Percentiles rank a stretch among this genome's conserved stretches.
These are phyloP conservation scores for Pestalotiopsis sp. DNA, from an alignment of 2,329 filamentous ascomycete species.

Conservation along the genomic window DNA sequence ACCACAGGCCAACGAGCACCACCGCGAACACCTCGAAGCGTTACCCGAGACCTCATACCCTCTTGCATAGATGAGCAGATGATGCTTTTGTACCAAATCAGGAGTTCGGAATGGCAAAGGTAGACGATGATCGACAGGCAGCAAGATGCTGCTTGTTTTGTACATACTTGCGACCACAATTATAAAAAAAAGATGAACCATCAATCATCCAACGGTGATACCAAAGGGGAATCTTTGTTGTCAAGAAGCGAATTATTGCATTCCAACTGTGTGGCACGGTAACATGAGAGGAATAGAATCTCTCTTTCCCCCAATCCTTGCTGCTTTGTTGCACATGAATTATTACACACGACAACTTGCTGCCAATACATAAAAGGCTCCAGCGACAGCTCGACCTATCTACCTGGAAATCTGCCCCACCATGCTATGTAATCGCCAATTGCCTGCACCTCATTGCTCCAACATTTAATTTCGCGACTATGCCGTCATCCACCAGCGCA, in stretches of 20 bases:
- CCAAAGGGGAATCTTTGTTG: not conserved
- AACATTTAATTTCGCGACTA: slow-evolving; percentile 16
- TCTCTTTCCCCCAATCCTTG: not conserved
- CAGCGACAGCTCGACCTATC: slow-evolving; percentile 6
- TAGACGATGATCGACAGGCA: not conserved
- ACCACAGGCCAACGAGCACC: slow-evolving; percentile 82
- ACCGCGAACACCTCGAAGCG: slow-evolving; percentile 81
- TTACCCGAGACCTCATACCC: slow-evolving; percentile 81
- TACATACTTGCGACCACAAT: slow-evolving; percentile 7
- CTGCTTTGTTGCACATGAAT: not conserved
- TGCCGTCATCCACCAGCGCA: slow-evolving; percentile 38
- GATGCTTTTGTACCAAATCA: slow-evolving; percentile 1
- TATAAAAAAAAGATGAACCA: not conserved
- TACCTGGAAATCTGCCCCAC: slow-evolving; percentile 14
- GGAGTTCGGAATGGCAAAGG: not conserved
- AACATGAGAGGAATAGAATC: not conserved
- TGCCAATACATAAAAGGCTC: not conserved
- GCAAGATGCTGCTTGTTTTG: not conserved
- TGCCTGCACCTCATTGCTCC: slow-evolving; percentile 9
- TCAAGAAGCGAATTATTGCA: not conserved
- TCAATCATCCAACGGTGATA: not conserved
- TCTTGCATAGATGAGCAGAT: slow-evolving; percentile 47
- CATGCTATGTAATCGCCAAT: slow-evolving; percentile 10
- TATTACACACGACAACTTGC: not conserved
- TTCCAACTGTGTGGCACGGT: not conserved